A percentile compares a stretch with the other conserved stretches of the same genome.
Evolutionary conservation across 164 flowering plant genomes (phyloP).

Genomic region (Vitis labrusca): DNA sequence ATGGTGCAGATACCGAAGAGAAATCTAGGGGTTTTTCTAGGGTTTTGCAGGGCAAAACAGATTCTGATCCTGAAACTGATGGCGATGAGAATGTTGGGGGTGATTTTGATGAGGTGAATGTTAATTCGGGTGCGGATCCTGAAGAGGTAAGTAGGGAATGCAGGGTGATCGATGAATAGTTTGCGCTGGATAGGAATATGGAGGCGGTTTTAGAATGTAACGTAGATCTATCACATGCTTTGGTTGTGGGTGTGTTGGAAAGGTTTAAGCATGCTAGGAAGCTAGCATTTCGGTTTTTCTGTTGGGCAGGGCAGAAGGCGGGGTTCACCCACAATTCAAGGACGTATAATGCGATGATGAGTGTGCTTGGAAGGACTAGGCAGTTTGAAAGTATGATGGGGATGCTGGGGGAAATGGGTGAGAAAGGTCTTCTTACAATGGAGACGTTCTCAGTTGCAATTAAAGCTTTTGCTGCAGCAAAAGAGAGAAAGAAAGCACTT

Average conservation of each 20-base stretch:
- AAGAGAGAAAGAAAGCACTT: conserved; percentile 86
- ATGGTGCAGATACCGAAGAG: too few species aligned
- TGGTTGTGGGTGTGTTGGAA: conserved; percentile 65
- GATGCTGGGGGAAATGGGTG: conserved; percentile 85
- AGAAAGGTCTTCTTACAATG: conserved; percentile 56
- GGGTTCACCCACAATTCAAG: conserved; percentile 69
- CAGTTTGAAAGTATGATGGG: conserved; percentile 90
- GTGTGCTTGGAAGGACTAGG: conserved; percentile 66
- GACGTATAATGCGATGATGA: conserved; percentile 77
- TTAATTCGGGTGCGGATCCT: too few species aligned
- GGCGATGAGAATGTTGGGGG: too few species aligned
- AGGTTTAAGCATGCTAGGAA: conserved; percentile 68
- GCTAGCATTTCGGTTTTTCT: conserved; percentile 81
- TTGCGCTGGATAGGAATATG: too few species aligned
- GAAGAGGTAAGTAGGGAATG: too few species aligned
- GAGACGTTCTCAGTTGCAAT: conserved; percentile 75
- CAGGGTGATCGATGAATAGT: too few species aligned
- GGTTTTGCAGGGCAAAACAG: too few species aligned
- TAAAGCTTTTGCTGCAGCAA: conserved; percentile 70
- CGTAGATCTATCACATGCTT: too few species aligned
- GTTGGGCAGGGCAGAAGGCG: conserved; percentile 62
- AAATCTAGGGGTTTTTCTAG: too few species aligned
- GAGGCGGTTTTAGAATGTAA: too few species aligned
- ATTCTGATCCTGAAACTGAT: too few species aligned
- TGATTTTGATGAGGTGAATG: too few species aligned